Percentiles rank a stretch among this genome's conserved stretches.
These are phyloP conservation scores for Macrolepiota fuliginosa DNA, from an alignment of 768 basidiomycete species.

Conservation along the genomic window DNA sequence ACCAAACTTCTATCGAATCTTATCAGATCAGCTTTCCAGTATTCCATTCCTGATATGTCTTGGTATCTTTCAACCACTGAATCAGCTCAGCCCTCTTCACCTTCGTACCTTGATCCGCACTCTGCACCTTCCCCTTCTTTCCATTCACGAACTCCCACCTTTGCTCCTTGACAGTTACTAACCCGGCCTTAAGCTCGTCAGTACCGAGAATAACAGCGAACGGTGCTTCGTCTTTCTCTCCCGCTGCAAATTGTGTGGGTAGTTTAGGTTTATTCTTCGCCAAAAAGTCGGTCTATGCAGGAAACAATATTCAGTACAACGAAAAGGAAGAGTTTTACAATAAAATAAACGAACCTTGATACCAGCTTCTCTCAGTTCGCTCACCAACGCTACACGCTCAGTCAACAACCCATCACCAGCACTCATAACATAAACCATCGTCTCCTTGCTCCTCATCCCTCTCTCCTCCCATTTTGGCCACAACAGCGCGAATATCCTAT, in stretches of 20 bases:
- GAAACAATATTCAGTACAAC: neutral
- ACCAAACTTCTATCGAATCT: neutral
- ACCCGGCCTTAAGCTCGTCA: slow-evolving; percentile 79
- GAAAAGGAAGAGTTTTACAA: neutral
- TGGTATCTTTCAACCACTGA: slow-evolving; percentile 55
- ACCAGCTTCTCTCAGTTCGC: slow-evolving; percentile 79
- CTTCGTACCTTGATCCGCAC: slow-evolving; percentile 60
- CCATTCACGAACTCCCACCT: slow-evolving; percentile 74
- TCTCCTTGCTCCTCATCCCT: slow-evolving; percentile 82
- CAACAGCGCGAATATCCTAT: slow-evolving; percentile 88
- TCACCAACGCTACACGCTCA: slow-evolving; percentile 80
- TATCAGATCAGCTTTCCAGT: slow-evolving; percentile 24
- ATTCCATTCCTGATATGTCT: slow-evolving; percentile 43
- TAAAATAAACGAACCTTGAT: slow-evolving; percentile 63
- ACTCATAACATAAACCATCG: slow-evolving; percentile 91
- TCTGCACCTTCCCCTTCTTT: slow-evolving; percentile 65
- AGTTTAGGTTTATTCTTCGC: slow-evolving; percentile 93
- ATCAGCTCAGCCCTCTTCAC: slow-evolving; percentile 63
- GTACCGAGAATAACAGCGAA: slow-evolving; percentile 91
- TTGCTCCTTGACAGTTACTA: slow-evolving; percentile 92
- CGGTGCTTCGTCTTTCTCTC: slow-evolving; percentile 89
- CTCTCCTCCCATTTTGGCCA: slow-evolving; percentile 84
- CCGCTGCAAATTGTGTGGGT: slow-evolving; percentile 81
- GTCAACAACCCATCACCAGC: slow-evolving; percentile 86
- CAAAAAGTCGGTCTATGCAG: slow-evolving; percentile 78